These are phyloP conservation scores for Primulina tabacum DNA, from an alignment of 257 asterid species.

Conservation along the genomic window DNA sequence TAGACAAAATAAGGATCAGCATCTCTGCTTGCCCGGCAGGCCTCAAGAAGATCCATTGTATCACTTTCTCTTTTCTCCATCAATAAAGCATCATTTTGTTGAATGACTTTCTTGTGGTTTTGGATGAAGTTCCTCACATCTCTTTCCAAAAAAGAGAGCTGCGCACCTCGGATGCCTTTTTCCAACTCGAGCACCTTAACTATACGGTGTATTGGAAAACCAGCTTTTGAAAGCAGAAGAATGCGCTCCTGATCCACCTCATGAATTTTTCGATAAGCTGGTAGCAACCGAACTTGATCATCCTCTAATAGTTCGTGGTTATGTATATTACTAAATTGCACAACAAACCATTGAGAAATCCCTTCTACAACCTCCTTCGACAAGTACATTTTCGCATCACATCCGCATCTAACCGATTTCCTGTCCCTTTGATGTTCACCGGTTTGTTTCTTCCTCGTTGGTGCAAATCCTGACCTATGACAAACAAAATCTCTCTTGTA, in stretches of 20 bases:
- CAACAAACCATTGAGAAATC: constrained; percentile 58
- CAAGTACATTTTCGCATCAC: constrained; percentile 67
- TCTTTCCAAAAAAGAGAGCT: constrained; percentile 59
- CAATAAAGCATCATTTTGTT: constrained; percentile 55
- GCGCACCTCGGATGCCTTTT: constrained; percentile 58
- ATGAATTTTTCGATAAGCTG: constrained; percentile 69
- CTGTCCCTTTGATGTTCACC: constrained; percentile 62
- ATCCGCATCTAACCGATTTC: constrained; percentile 63
- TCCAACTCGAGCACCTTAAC: constrained; percentile 65
- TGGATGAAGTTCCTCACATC: constrained; percentile 74
- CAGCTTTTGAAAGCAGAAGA: constrained; percentile 62
- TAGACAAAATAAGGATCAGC: constrained; percentile 52
- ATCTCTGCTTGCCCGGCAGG: constrained; percentile 50
- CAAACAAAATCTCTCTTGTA: constrained; percentile 72
- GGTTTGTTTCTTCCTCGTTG: constrained; percentile 49
- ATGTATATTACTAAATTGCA: constrained; percentile 64
- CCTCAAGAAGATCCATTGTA: constrained; percentile 53
- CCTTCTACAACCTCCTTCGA: constrained; percentile 59
- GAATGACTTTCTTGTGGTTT: constrained; percentile 51
- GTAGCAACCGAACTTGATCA: constrained; percentile 62
- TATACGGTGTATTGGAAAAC: constrained; percentile 60
- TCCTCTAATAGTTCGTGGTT: constrained; percentile 69
- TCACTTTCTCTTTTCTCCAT: constrained; percentile 59
- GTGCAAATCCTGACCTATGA: constrained; percentile 61
- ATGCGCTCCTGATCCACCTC: constrained; percentile 68